Evolutionary conservation across 2,329 filamentous ascomycete genomes (phyloP).

Genomic region (Teratosphaeria gauchensis): DNA sequence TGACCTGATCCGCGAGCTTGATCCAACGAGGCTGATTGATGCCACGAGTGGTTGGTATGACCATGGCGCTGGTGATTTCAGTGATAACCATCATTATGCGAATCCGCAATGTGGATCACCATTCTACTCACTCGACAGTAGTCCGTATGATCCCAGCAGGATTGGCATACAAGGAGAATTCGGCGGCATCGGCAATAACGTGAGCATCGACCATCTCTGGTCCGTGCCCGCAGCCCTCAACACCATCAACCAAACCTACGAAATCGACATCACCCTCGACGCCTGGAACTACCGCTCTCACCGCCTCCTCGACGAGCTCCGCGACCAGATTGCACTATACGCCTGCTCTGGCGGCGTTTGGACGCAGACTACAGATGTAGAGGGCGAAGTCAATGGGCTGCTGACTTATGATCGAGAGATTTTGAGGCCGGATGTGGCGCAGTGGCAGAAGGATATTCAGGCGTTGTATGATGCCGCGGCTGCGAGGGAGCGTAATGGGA

Average conservation of each 20-base stretch:
- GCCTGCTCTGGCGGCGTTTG: conserved; percentile 60
- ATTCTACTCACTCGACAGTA: conserved; percentile 50
- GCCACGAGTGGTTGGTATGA: conserved; percentile 58
- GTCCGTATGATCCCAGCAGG: conserved; percentile 47
- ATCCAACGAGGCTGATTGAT: conserved; percentile 56
- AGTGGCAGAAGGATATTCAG: conserved; percentile 52
- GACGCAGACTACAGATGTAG: conserved; percentile 66
- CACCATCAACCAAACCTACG: conserved; percentile 57
- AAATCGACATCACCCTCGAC: conserved; percentile 48
- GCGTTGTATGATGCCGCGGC: conserved; percentile 37
- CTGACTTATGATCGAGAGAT: conserved; percentile 54
- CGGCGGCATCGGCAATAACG: conserved; percentile 58
- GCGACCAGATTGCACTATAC: conserved; percentile 43
- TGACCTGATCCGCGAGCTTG: conserved; percentile 44
- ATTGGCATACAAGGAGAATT: conserved; percentile 65
- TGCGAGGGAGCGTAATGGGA: not conserved
- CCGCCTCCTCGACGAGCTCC: conserved; percentile 38
- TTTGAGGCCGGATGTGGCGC: conserved; percentile 44
- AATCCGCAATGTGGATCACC: conserved; percentile 62
- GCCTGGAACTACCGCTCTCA: conserved; percentile 59
- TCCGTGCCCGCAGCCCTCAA: conserved; percentile 50
- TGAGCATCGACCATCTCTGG: conserved; percentile 56
- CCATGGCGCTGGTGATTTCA: conserved; percentile 57
- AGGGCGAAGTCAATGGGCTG: conserved; percentile 64
- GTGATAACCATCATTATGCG: conserved; percentile 63